Conservation (phyloP, 257 asterid species). For the Plantago ovata region DNA sequence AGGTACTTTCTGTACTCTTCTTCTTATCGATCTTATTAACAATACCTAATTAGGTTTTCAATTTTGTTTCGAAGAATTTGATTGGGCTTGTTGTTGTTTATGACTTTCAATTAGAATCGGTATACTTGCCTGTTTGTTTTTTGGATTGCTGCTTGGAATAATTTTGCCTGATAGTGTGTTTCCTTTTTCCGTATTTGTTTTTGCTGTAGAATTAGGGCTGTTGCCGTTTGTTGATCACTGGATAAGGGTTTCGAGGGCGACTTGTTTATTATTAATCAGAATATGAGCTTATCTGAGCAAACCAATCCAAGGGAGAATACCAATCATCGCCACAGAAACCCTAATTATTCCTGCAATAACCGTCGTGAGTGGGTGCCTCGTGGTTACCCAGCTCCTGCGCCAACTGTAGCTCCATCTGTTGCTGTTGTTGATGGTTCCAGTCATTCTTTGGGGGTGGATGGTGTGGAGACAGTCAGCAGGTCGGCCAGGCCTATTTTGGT, state of each 20-base stretch:
- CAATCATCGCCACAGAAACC: slow-evolving; percentile 49
- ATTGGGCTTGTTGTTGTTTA: background rate
- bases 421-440: slow-evolving; percentile 25
- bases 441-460: slow-evolving; percentile 27
- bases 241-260: slow-evolving; percentile 23
- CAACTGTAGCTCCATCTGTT: slow-evolving; percentile 17
- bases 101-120: slow-evolving; percentile 18
- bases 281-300: slow-evolving; percentile 76
- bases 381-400: slow-evolving; percentile 16
- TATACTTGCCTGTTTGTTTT: background rate
- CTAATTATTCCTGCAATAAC: slow-evolving; percentile 32
- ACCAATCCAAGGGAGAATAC: slow-evolving; percentile 40
- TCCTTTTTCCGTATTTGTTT: slow-evolving; percentile 1
- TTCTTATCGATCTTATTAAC: background rate
- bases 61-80: background rate
- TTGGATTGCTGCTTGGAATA: background rate
- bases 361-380: slow-evolving; percentile 84
- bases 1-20: slow-evolving; percentile 8
- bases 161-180: slow-evolving; percentile 15
- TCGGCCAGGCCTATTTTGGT: slow-evolving; percentile 21
- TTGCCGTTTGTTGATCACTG: slow-evolving; percentile 24
- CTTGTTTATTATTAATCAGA: slow-evolving; percentile 34
- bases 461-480: slow-evolving; percentile 28
- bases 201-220: background rate
- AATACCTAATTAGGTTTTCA: background rate